These are phyloP conservation scores for Grigorovia transvaalensis DNA, from an alignment of 805 yeast species.

Conservation along the genomic window DNA sequence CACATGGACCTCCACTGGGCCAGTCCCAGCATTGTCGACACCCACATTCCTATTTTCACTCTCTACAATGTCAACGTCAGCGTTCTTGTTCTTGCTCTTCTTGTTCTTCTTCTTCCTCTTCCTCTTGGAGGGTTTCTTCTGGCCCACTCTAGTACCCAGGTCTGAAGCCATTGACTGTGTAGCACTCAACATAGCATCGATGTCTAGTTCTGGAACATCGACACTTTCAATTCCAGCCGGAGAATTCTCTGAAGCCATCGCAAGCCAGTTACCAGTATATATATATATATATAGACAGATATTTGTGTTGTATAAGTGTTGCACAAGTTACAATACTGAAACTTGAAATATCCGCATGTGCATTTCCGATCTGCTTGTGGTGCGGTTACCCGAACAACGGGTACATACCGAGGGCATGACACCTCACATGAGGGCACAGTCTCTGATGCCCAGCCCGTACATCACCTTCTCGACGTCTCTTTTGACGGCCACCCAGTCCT, in stretches of 20 bases:
- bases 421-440: slow-evolving; percentile 52
- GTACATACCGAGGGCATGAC: no score
- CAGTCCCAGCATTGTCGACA: neutral
- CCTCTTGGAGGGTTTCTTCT: slow-evolving; percentile 4
- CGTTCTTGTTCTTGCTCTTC: neutral
- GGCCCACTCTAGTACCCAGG: neutral
- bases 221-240: neutral
- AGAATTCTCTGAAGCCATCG: neutral
- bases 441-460: slow-evolving; percentile 79
- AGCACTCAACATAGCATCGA: slow-evolving; percentile 20
- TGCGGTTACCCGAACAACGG: neutral
- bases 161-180: slow-evolving; percentile 13
- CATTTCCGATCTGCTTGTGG: neutral
- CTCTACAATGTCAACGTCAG: neutral
- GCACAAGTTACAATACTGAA: neutral
- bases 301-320: neutral
- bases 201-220: slow-evolving; percentile 19
- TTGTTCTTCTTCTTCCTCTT: slow-evolving; percentile 5
- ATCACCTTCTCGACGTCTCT: slow-evolving; percentile 85
- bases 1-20: neutral
- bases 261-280: no score
- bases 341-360: neutral
- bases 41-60: neutral
- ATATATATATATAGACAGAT: neutral
- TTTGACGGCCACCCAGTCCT: slow-evolving; percentile 74